Conservation (phyloP, 306 rosid species). For the Albizia julibrissin region DNA sequence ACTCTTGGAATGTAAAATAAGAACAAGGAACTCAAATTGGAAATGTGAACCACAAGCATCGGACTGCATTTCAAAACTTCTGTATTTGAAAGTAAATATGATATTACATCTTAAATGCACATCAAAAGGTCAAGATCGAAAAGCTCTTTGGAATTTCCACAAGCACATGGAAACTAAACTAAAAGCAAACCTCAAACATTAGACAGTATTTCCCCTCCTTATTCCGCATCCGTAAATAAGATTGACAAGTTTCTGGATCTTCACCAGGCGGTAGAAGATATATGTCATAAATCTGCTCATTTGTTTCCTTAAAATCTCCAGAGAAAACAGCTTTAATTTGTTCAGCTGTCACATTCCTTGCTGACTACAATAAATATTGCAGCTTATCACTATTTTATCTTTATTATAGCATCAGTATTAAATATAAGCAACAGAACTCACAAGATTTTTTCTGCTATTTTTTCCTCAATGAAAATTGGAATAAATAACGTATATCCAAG, state of each 20-base stretch:
- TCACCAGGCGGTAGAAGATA: conserved; percentile 24
- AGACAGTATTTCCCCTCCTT: conserved; percentile 19
- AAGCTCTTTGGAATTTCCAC: conserved; percentile 5
- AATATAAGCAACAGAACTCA: conserved; percentile 7
- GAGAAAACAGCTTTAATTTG: conserved; percentile 4
- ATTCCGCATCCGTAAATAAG: conserved; percentile 25
- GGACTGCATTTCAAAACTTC: background rate
- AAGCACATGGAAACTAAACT: background rate
- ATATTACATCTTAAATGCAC: conserved; percentile 7
- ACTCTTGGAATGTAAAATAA: background rate
- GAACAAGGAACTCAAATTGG: background rate
- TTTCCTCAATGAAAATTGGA: background rate
- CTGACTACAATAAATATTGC: background rate
- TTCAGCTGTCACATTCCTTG: conserved; percentile 19
- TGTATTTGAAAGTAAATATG: conserved; percentile 1
- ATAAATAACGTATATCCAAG: background rate
- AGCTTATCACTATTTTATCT: background rate
- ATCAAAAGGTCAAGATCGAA: conserved; percentile 1
- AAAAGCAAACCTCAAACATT: conserved; percentile 19
- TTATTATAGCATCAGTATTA: background rate
- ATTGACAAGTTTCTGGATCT: conserved; percentile 18
- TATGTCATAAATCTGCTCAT: conserved; percentile 15
- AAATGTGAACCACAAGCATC: background rate
- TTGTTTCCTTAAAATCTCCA: conserved; percentile 1
- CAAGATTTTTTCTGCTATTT: background rate